phyloP scores from a whole-genome alignment of 2,329 filamentous ascomycete species.

The Aspergillus vadensis region DNA sequence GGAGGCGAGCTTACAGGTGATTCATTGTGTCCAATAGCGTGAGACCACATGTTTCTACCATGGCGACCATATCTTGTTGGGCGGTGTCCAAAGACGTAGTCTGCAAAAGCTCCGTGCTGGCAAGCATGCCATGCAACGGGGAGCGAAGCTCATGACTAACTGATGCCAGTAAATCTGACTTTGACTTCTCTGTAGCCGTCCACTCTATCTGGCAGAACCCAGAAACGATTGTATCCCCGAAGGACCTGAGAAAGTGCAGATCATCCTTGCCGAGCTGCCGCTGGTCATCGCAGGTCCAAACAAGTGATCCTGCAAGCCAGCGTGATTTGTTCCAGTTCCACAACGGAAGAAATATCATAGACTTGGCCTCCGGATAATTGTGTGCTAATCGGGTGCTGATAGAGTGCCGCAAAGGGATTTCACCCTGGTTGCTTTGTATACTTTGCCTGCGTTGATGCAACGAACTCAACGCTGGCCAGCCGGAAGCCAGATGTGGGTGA shows the following conservation, averaged over 20 bases:
- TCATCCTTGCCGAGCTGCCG: conserved; percentile 29
- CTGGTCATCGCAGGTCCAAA: conserved; percentile 30
- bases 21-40: conserved; percentile 55
- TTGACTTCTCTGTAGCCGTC: conserved; percentile 46
- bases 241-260: conserved; percentile 38
- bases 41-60: conserved; percentile 53
- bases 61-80: conserved; percentile 49
- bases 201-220: conserved; percentile 39
- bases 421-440: conserved; percentile 6
- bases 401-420: neutral
- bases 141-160: conserved; percentile 56
- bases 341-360: conserved; percentile 34
- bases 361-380: conserved; percentile 28
- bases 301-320: conserved; percentile 36
- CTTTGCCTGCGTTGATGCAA: neutral
- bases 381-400: conserved; percentile 17
- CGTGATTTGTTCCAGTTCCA: conserved; percentile 38
- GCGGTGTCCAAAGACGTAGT: conserved; percentile 46
- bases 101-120: conserved; percentile 53
- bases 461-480: neutral
- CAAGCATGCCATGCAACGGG: conserved; percentile 51
- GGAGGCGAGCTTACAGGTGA: conserved; percentile 29
- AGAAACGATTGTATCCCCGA: conserved; percentile 38
- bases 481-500: conserved; percentile 5
- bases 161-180: conserved; percentile 55